Base-by-base conservation (phyloP, 2,329 filamentous ascomycete genomes). In the Pleurostoma richardsiae region DNA sequence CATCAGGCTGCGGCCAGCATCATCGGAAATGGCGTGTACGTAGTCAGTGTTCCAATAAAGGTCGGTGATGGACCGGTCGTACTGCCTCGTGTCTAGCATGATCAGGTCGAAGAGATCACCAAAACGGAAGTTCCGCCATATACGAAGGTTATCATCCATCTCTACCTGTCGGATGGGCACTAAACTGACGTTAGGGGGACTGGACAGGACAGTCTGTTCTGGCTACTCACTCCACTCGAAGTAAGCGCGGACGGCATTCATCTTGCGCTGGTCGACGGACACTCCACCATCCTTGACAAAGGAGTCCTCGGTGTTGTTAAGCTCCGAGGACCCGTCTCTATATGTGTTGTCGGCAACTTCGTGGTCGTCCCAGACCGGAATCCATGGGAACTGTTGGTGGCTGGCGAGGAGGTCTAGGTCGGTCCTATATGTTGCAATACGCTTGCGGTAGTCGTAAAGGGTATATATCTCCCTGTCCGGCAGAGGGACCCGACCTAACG, bases 181-280 rank as follows among this genome's bases (percentile, higher is more conserved):
- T 19, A 19, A 19, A 19, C 19, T 19, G 19, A 19, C 19, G 19
- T 19, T 19, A 62, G 57, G 1, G 57, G 57, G 56, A 61, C 59
- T 47, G 40, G 53, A 63, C 63, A n/a, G 57, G 56, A 54, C 57
- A 54, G 48, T 52, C 46, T 29, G 53, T 54, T 6, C 30, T 39
- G 49, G 40, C 3, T 57, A 59, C 19, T 19, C 19, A 19, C 79
- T 77, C 79, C 80, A 84, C 58, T 86, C 82, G 49, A 85, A 86
- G 56, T 85, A 85, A 1, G 84, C 83, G 36, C 85, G 72, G 3
- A 88, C 83, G 2, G 83, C 85, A 45, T 88, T 86, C 72, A 86
- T 82, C 68, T 88, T 88, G 52, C 84, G 76, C 59, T 85, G 80
- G 53, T 88, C 84, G n/a, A 87, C 79, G 30, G 74, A 79, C n/a